phyloP scores from a whole-genome alignment of 768 basidiomycete genomes.

The Flagelloscypha sp. region DNA sequence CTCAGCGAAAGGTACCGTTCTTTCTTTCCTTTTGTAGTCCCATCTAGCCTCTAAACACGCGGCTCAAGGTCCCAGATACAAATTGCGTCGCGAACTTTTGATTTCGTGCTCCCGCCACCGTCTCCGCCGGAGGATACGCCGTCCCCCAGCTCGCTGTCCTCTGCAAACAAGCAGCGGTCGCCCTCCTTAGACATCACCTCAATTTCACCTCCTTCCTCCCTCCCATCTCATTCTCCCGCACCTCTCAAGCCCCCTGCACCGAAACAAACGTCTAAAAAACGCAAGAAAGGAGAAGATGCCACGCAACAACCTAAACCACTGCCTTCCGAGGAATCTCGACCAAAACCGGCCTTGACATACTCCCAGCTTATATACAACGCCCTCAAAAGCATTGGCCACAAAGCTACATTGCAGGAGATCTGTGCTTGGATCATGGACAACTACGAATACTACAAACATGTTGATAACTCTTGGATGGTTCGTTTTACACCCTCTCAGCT shows the following conservation, averaged over 20 bases:
- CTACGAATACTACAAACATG: slow-evolving; percentile 85
- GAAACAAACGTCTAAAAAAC: slow-evolving; percentile 50
- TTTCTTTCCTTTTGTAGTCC: slow-evolving; percentile 12
- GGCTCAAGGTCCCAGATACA: slow-evolving; percentile 73
- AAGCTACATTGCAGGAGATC: slow-evolving; percentile 88
- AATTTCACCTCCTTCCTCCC: slow-evolving; percentile 74
- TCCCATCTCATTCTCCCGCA: slow-evolving; percentile 69
- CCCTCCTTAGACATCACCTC: slow-evolving; percentile 80
- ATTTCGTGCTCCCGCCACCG: slow-evolving; percentile 91
- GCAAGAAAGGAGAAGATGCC: slow-evolving; percentile 52
- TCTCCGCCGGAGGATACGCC: slow-evolving; percentile 73
- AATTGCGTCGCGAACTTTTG: slow-evolving; percentile 94
- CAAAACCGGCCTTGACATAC: slow-evolving; percentile 86
- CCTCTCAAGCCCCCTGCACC: slow-evolving; percentile 39
- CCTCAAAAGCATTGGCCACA: slow-evolving; percentile 71
- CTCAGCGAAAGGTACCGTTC: slow-evolving; percentile 79
- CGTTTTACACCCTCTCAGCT: slow-evolving; percentile 19
- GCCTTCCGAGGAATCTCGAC: slow-evolving; percentile 79
- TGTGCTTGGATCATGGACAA: slow-evolving; percentile 85
- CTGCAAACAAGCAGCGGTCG: slow-evolving; percentile 58
- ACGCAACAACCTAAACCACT: slow-evolving; percentile 35
- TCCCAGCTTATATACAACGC: slow-evolving; percentile 88
- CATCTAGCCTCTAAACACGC: slow-evolving; percentile 5
- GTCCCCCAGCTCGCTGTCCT: slow-evolving; percentile 71
- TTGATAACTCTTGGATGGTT: slow-evolving; percentile 87